Conservation (phyloP, 352 stramenopile species). For the Elongisporangium prolatum region DNA sequence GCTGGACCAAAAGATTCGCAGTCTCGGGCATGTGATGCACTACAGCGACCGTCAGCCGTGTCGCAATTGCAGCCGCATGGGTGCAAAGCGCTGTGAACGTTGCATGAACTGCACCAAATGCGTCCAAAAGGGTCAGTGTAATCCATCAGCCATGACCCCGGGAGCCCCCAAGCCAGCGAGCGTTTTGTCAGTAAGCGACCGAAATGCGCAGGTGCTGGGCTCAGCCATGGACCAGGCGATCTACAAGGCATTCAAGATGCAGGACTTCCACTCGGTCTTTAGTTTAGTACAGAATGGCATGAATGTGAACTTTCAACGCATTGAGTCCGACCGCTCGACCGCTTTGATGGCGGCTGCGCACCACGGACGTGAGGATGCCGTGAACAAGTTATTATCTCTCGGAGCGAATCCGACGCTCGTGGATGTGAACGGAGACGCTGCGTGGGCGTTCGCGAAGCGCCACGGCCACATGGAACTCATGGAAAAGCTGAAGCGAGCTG, state of each 20-base stretch:
- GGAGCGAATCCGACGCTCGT: slow-evolving; percentile 59
- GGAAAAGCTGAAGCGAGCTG: slow-evolving; percentile 65
- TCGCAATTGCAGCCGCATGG: slow-evolving; percentile 68
- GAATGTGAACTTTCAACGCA: slow-evolving; percentile 83
- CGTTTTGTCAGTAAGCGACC: slow-evolving; percentile 59
- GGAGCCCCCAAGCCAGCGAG: slow-evolving; percentile 8
- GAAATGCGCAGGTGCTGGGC: slow-evolving; percentile 72
- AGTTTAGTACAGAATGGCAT: slow-evolving; percentile 78
- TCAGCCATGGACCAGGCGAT: slow-evolving; percentile 82
- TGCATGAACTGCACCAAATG: slow-evolving; percentile 75
- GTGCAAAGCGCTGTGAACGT: slow-evolving; percentile 61
- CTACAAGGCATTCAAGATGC: slow-evolving; percentile 68
- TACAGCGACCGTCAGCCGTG: slow-evolving; percentile 64
- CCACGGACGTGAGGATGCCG: slow-evolving; percentile 73
- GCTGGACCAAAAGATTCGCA: slow-evolving; percentile 67
- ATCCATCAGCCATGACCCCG: slow-evolving; percentile 6
- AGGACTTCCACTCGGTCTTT: slow-evolving; percentile 81
- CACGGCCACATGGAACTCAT: slow-evolving; percentile 58
- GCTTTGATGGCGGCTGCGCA: slow-evolving; percentile 77
- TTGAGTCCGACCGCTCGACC: slow-evolving; percentile 70
- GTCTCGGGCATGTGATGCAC: slow-evolving; percentile 66
- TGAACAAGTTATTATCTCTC: slow-evolving; percentile 52
- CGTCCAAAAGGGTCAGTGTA: slow-evolving; percentile 61
- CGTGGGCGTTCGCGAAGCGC: slow-evolving; percentile 69
- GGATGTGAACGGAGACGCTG: slow-evolving; percentile 47